A percentile compares a stretch with the other conserved stretches of the same genome.
phyloP scores from a whole-genome alignment of 176 grass and related monocot genomes.

The Avena insularis region DNA sequence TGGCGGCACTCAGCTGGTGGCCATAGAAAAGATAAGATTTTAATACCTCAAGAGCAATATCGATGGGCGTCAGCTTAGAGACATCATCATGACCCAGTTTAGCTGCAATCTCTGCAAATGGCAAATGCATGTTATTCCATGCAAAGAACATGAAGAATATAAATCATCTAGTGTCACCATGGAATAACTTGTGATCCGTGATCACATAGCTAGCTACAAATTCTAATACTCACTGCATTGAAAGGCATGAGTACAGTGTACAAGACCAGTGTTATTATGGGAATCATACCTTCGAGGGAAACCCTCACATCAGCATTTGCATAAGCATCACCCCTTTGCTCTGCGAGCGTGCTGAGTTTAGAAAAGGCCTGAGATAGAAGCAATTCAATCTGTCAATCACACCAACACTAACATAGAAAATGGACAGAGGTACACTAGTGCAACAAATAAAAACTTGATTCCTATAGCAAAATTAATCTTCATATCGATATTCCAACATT shows the following conservation, averaged over 20 bases:
- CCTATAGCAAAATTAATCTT: neutral
- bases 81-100: slow-evolving; percentile 86
- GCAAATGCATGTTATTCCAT: slow-evolving; percentile 20
- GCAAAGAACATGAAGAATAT: neutral
- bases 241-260: neutral
- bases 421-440: neutral
- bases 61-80: slow-evolving; percentile 69
- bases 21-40: neutral
- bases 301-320: slow-evolving; percentile 92
- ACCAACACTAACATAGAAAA: slow-evolving; percentile 12
- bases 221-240: slow-evolving; percentile 4
- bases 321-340: slow-evolving; percentile 88
- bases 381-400: slow-evolving; percentile 6
- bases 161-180: neutral
- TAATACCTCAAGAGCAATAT: slow-evolving; percentile 85
- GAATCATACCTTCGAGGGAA: slow-evolving; percentile 78
- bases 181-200: neutral
- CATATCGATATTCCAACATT: slow-evolving; percentile 5
- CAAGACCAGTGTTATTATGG: neutral
- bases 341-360: slow-evolving; percentile 78
- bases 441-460: slow-evolving; percentile 12
- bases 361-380: slow-evolving; percentile 69
- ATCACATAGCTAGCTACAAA: slow-evolving; percentile 29
- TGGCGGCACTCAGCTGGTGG: neutral
- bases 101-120: slow-evolving; percentile 75